These are phyloP conservation scores for Lagenidium giganteum DNA, from an alignment of 352 stramenopile genomes.

Conservation along the genomic window DNA sequence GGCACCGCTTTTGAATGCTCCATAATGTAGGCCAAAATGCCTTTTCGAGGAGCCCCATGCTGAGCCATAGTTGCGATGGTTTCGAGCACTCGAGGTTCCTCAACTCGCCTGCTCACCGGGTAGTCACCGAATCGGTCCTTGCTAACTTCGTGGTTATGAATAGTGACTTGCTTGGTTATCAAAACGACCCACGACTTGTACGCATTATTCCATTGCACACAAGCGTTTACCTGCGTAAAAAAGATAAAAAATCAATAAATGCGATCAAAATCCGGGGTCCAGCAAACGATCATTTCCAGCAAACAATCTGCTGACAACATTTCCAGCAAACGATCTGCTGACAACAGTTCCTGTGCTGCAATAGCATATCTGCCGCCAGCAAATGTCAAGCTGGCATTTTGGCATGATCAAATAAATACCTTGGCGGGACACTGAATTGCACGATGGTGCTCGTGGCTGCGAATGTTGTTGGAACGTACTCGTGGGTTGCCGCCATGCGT, in stretches of 20 bases:
- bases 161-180: conserved; percentile 6
- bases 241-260: too few relatives aligned
- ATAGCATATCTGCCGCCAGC: too few relatives aligned
- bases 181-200: conserved; percentile 12
- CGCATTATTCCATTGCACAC: too few relatives aligned
- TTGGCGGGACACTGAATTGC: conserved; percentile 3
- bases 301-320: too few relatives aligned
- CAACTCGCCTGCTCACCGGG: conserved; percentile 8
- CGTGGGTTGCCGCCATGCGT: conserved; percentile 6
- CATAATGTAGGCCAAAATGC: conserved; percentile 9
- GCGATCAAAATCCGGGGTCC: too few relatives aligned
- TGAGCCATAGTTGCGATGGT: conserved; percentile 2
- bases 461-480: conserved; percentile 2
- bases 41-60: conserved; percentile 4
- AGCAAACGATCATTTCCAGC: too few relatives aligned
- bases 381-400: too few relatives aligned
- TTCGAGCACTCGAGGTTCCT: conserved; percentile 5
- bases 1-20: conserved; percentile 3
- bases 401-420: background rate
- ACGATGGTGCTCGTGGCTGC: conserved; percentile 1
- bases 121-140: conserved; percentile 4
- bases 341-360: too few relatives aligned
- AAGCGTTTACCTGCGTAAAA: too few relatives aligned
- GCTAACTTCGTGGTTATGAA: conserved; percentile 11
- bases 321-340: too few relatives aligned